These are phyloP conservation scores for Exidia glandulosa DNA, from an alignment of 768 basidiomycete species.

Conservation along the genomic window DNA sequence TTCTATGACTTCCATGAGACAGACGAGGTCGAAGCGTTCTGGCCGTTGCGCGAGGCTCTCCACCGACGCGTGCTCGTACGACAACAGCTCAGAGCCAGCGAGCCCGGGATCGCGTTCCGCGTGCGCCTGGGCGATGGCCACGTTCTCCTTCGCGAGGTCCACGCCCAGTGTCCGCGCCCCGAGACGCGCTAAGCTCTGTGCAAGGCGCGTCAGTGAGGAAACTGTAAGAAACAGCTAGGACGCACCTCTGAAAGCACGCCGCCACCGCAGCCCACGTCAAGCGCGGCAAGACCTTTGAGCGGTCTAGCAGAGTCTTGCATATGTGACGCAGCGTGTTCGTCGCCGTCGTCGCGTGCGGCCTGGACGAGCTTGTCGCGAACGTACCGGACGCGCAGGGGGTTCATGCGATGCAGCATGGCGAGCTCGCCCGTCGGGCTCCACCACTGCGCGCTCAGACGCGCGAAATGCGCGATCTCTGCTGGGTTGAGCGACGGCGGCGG, in stretches of 20 bases:
- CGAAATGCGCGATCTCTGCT: constrained; percentile 82
- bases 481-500: constrained; percentile 45
- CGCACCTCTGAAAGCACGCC: constrained; percentile 84
- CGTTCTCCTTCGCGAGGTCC: constrained; percentile 83
- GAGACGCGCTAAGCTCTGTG: constrained; percentile 72
- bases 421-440: constrained; percentile 95
- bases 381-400: constrained; percentile 77
- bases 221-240: background rate
- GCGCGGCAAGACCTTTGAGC: constrained; percentile 55
- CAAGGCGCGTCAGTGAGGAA: background rate
- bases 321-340: constrained; percentile 7
- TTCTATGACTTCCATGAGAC: constrained; percentile 96
- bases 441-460: constrained; percentile 81
- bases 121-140: constrained; percentile 74
- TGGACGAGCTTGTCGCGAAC: constrained; percentile 67
- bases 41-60: constrained; percentile 49
- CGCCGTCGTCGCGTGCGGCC: constrained; percentile 35
- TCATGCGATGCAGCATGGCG: constrained; percentile 83
- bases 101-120: constrained; percentile 67
- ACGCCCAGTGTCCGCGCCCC: constrained; percentile 86
- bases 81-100: constrained; percentile 26
- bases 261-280: constrained; percentile 95
- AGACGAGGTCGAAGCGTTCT: constrained; percentile 79
- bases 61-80: constrained; percentile 63
- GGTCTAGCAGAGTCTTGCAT: constrained; percentile 7